Conservation (phyloP, 306 rosid species). For the Cucurbita ficifolia region DNA sequence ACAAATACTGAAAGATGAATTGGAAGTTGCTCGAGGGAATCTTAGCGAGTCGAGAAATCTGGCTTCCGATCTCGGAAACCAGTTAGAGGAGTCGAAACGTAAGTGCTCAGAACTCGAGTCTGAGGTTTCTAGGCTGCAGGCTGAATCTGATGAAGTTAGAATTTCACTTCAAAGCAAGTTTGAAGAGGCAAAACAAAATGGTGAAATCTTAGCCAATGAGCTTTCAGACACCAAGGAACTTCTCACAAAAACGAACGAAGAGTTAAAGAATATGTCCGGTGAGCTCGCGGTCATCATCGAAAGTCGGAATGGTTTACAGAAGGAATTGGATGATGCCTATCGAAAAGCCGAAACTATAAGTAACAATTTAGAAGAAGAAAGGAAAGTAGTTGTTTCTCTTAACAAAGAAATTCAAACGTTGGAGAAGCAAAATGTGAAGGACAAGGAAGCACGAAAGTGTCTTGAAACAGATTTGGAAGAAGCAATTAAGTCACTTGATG, state of each 20-base stretch:
- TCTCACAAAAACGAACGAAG: conserved; percentile 29
- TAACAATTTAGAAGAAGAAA: conserved; percentile 46
- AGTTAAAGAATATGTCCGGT: conserved; percentile 30
- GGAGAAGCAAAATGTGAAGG: conserved; percentile 46
- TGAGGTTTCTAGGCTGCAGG: conserved; percentile 39
- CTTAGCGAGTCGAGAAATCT: conserved; percentile 49
- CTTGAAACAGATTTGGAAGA: conserved; percentile 59
- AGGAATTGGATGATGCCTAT: conserved; percentile 42
- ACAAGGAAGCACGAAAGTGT: conserved; percentile 38
- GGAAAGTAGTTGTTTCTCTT: conserved; percentile 33
- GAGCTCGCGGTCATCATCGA: conserved; percentile 34
- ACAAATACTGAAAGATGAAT: conserved; percentile 36
- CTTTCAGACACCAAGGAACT: conserved; percentile 35
- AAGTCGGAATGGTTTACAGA: conserved; percentile 39
- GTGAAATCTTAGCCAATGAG: conserved; percentile 35
- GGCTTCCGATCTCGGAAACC: conserved; percentile 35
- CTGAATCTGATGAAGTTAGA: conserved; percentile 47
- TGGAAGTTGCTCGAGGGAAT: conserved; percentile 28
- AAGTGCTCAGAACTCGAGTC: conserved; percentile 29
- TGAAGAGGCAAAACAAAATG: conserved; percentile 33
- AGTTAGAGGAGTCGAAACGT: conserved; percentile 25
- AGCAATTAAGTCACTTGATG: conserved; percentile 70
- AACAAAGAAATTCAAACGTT: conserved; percentile 33
- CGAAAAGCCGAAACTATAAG: conserved; percentile 49
- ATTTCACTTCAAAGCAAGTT: conserved; percentile 37